These are phyloP conservation scores for Daldinia eschscholtzii DNA, from an alignment of 2,329 filamentous ascomycete species.

Conservation along the genomic window DNA sequence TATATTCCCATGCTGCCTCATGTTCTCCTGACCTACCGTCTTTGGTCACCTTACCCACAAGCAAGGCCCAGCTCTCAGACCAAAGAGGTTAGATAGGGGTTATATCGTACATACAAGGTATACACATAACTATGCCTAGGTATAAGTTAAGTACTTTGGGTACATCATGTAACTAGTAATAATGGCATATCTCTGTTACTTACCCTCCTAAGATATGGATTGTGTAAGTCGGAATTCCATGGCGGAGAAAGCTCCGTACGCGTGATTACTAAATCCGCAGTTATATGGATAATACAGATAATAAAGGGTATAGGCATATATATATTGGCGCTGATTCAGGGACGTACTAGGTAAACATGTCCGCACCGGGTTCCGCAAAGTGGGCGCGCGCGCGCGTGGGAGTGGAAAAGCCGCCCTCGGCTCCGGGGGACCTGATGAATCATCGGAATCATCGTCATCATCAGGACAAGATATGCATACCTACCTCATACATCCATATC, in stretches of 20 bases:
- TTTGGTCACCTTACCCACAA: conserved; percentile 35
- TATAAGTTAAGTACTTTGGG: too few relatives aligned
- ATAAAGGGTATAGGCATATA: background rate
- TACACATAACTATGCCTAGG: background rate
- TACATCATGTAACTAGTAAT: background rate
- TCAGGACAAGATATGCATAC: conserved; percentile 6
- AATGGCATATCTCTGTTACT: background rate
- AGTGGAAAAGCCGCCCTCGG: conserved; percentile 19
- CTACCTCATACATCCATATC: background rate
- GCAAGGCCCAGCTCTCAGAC: background rate
- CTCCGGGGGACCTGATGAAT: conserved; percentile 14
- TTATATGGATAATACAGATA: background rate
- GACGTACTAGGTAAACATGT: background rate
- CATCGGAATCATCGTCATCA: background rate
- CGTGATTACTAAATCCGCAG: background rate
- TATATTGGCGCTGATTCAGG: background rate
- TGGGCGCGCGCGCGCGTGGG: conserved; percentile 5
- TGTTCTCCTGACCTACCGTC: conserved; percentile 1
- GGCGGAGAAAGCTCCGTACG: conserved; percentile 17
- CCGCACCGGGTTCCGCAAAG: conserved; percentile 31
- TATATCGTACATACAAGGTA: background rate
- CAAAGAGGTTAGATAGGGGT: background rate
- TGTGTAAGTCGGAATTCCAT: conserved; percentile 7
- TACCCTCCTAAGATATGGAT: background rate
- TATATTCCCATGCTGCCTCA: background rate